These are phyloP conservation scores for Penicillium tannophilum DNA, from an alignment of 495 filamentous ascomycete genomes.

Conservation along the genomic window DNA sequence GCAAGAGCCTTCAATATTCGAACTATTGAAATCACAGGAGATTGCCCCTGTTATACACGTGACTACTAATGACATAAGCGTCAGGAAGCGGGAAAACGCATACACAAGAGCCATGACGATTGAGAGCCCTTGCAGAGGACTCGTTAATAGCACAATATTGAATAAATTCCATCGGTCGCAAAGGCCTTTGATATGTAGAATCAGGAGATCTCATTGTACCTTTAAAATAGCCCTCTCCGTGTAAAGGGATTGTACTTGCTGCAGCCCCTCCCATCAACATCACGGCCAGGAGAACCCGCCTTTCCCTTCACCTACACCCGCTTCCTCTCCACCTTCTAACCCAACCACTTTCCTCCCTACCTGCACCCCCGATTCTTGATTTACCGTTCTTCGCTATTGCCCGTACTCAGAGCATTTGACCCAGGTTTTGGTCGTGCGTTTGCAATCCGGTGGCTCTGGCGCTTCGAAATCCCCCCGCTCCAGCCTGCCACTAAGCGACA, in stretches of 20 bases:
- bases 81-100: constrained; percentile 28
- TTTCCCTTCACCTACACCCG: constrained; percentile 32
- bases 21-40: neutral
- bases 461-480: constrained; percentile 37
- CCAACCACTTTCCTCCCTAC: constrained; percentile 7
- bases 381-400: neutral
- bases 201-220: neutral
- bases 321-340: constrained; percentile 14
- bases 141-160: neutral
- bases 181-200: neutral
- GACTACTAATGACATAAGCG: constrained; percentile 27
- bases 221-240: neutral
- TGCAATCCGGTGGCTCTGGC: constrained; percentile 25
- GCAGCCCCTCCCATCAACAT: constrained; percentile 25
- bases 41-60: constrained; percentile 16
- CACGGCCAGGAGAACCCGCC: constrained; percentile 36
- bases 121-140: neutral
- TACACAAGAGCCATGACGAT: constrained; percentile 13
- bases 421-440: constrained; percentile 17
- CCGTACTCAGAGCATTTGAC: neutral
- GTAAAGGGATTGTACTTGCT: constrained; percentile 1
- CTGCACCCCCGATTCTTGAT: constrained; percentile 5
- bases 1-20: neutral
- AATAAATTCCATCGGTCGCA: neutral
- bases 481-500: constrained; percentile 50